These are phyloP conservation scores for Mediolabrus comicus DNA, from an alignment of 108 stramenopile species.

Conservation along the genomic window DNA sequence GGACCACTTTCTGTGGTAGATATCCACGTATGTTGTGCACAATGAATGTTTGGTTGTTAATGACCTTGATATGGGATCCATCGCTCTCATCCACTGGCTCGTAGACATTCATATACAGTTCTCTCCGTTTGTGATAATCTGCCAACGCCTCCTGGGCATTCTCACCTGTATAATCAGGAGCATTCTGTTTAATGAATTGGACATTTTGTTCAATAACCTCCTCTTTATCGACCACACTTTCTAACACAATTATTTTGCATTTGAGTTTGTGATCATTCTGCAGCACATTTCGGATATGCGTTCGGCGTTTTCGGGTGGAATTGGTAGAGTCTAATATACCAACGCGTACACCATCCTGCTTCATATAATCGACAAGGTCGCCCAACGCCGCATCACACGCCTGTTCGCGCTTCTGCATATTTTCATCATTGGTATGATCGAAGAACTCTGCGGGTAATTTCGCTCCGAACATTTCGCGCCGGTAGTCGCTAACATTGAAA, in stretches of 20 bases:
- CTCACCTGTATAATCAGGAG: constrained; percentile 86
- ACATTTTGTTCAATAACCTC: constrained; percentile 84
- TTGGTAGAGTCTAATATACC: constrained; percentile 98
- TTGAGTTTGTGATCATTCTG: constrained; percentile 25
- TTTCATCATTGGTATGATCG: constrained; percentile 85
- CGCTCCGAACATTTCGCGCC: constrained; percentile 81
- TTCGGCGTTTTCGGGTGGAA: constrained; percentile 72
- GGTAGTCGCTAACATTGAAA: constrained; percentile 96
- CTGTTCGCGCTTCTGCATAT: constrained; percentile 52
- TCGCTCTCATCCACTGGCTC: constrained; percentile 84
- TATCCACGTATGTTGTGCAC: constrained; percentile 87
- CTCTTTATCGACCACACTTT: constrained; percentile 87
- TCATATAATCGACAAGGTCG: constrained; percentile 84
- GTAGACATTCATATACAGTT: constrained; percentile 84
- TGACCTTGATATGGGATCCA: constrained; percentile 82
- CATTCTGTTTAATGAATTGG: constrained; percentile 82
- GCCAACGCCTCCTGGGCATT: constrained; percentile 71
- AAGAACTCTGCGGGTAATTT: constrained; percentile 87
- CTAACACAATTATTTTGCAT: constrained; percentile 89
- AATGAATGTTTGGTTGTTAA: constrained; percentile 84
- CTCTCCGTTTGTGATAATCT: constrained; percentile 87
- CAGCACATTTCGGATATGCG: constrained; percentile 55
- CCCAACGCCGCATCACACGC: constrained; percentile 86
- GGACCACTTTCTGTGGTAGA: constrained; percentile 85
- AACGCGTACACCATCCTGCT: constrained; percentile 83